These are phyloP conservation scores for Scorias spongiosa DNA, from an alignment of 2,329 filamentous ascomycete genomes.

Conservation along the genomic window DNA sequence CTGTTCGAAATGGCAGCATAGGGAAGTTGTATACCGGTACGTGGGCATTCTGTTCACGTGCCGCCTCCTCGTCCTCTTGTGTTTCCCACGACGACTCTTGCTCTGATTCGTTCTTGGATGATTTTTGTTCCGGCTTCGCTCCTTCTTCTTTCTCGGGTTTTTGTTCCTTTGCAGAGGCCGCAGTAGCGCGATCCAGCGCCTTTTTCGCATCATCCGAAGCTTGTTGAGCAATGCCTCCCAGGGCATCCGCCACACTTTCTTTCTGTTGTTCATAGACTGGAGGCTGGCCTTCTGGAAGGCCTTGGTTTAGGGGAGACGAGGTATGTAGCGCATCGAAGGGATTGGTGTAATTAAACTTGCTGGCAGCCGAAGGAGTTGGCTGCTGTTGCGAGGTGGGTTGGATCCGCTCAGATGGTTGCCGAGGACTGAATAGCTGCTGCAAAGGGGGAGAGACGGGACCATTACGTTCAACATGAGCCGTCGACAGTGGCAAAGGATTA, in stretches of 20 bases:
- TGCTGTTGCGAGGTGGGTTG: constrained; percentile 14
- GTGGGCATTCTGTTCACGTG: constrained; percentile 53
- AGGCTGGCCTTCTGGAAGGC: constrained; percentile 20
- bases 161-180: constrained; percentile 25
- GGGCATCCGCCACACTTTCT: constrained; percentile 57
- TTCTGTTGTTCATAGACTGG: constrained; percentile 22
- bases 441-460: constrained; percentile 26
- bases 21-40: constrained; percentile 79
- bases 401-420: constrained; percentile 25
- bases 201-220: constrained; percentile 48
- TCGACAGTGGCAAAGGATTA: constrained; percentile 2
- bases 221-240: constrained; percentile 48
- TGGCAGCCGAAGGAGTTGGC: constrained; percentile 17
- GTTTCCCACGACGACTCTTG: constrained; percentile 61
- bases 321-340: constrained; percentile 56
- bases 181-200: constrained; percentile 41
- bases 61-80: constrained; percentile 57
- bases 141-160: constrained; percentile 13
- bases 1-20: constrained; percentile 89
- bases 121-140: constrained; percentile 33
- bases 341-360: constrained; percentile 52
- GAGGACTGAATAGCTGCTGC: constrained; percentile 10
- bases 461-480: constrained; percentile 5
- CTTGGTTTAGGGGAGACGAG: constrained; percentile 43
- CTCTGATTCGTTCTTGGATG: constrained; percentile 48